Base-by-base conservation (phyloP, 1,284 basidiomycete species). In the Sanghuangporus weigelae region DNA sequence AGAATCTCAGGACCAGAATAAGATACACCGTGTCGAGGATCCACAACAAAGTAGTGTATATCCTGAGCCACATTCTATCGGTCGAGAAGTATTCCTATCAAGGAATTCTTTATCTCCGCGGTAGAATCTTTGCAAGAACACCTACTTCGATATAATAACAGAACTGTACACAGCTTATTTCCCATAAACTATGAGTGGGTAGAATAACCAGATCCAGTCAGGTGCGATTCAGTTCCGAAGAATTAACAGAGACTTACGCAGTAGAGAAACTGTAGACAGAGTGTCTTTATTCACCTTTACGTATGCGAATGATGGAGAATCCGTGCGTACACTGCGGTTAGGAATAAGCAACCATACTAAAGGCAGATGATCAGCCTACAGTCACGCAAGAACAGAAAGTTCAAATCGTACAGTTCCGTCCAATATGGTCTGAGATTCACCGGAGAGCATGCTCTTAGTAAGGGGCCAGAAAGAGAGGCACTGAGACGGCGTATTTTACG, bases 21-120 rank as follows among this genome's bases (percentile, higher is more conserved):
- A 57, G 55, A 42, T 65, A 62, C 10, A 53, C 38, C n/a, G 61
- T 63, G 36, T 65, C 63, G 19, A 65, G 57, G 8, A 44, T 42
- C 60, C 63, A 62, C 7, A 46, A 19, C 7, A 54, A 4, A 26
- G 57, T 4, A n/a, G 59, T 51, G 35, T 39, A 60, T 39, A 53
- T n/a, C 23, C 40, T 60, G 23, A 60, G 35, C 48, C 46, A 42
- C 16, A 42, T 0, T 23, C 8, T 60, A 3, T 60, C 59, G 11
- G 48, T 60, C 21, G 39, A 23, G 14, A 23, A 21, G n/a, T 60
- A 53, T 60, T 60, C 54, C 59, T 60, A 42, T 35, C 8, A 44
- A 36, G 2, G 12, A 12, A 19, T 44, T 19, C 12, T 12, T 44
- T 44, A 14, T 14, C 42, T 19, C n/a, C n/a, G 12, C n/a, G 0